phyloP scores from a whole-genome alignment of 441 rosid genomes.

The Melastoma candidum region DNA sequence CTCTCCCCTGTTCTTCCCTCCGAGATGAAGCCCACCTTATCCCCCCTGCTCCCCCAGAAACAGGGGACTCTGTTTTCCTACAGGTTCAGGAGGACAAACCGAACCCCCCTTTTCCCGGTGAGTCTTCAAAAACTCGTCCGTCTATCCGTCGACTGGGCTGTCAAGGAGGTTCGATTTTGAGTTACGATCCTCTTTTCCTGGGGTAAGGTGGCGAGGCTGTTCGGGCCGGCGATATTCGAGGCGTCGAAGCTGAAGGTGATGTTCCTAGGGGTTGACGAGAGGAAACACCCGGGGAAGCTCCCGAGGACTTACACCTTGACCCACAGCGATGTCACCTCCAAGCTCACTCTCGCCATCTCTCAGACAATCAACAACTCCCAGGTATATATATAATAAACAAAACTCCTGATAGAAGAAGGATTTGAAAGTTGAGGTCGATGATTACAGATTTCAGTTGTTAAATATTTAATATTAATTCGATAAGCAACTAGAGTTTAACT shows the following conservation, averaged over 20 bases:
- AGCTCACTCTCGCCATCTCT: constrained; percentile 71
- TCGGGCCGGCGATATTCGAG: constrained; percentile 89
- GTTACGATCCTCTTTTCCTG: not conserved
- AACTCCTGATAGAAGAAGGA: no score
- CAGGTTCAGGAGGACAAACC: constrained; percentile 38
- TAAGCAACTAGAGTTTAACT: no score
- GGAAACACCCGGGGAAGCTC: constrained; percentile 79
- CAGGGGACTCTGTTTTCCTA: constrained; percentile 28
- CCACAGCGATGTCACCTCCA: constrained; percentile 75
- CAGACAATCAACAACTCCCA: constrained; percentile 84
- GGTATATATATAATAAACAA: constrained; percentile 26
- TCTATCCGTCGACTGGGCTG: not conserved
- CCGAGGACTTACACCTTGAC: constrained; percentile 87
- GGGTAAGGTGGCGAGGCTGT: constrained; percentile 67
- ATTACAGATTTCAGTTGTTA: no score
- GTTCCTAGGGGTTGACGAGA: constrained; percentile 81
- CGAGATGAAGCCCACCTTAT: constrained; percentile 26
- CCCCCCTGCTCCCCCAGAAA: constrained; percentile 27
- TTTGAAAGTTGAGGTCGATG: no score
- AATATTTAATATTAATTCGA: no score
- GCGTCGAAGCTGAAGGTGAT: constrained; percentile 85
- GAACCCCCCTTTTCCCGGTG: constrained; percentile 41
- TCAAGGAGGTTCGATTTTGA: not conserved
- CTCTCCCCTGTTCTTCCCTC: constrained; percentile 32
- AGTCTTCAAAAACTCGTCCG: constrained; percentile 3